A percentile compares a stretch with the other conserved stretches of the same genome.
Conservation (phyloP, 2,329 filamentous ascomycete species). For the Penicillium brasilianum region DNA sequence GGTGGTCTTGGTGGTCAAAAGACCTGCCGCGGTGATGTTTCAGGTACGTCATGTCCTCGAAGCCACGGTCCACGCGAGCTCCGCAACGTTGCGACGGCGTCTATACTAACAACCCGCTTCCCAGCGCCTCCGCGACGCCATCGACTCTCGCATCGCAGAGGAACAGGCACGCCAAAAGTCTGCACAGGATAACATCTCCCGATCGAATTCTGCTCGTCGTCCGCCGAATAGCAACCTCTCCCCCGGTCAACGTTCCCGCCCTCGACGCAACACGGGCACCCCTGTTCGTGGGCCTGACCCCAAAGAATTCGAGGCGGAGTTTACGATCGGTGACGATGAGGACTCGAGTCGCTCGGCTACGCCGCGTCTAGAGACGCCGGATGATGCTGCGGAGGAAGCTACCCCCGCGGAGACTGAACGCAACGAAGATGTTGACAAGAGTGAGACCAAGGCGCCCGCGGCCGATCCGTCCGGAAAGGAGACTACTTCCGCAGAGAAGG, state of each 20-base stretch:
- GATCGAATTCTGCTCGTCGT: slow-evolving; percentile 52
- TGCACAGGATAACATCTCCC: slow-evolving; percentile 49
- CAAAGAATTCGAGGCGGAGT: slow-evolving; percentile 83
- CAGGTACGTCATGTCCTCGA: slow-evolving; percentile 25
- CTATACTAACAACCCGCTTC: slow-evolving; percentile 5
- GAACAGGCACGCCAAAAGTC: slow-evolving; percentile 81
- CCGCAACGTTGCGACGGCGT: neutral
- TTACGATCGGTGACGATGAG: slow-evolving; percentile 84
- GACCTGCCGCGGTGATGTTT: slow-evolving; percentile 34
- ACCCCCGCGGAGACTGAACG: slow-evolving; percentile 24
- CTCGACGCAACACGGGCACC: slow-evolving; percentile 43
- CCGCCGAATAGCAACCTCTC: slow-evolving; percentile 35
- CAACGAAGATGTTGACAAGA: slow-evolving; percentile 28
- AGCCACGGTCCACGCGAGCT: neutral
- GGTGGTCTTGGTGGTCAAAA: slow-evolving; percentile 25
- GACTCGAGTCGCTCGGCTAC: slow-evolving; percentile 66
- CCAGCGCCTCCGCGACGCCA: slow-evolving; percentile 80
- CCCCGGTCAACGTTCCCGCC: slow-evolving; percentile 38
- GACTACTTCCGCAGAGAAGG: slow-evolving; percentile 27
- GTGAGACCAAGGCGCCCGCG: slow-evolving; percentile 6
- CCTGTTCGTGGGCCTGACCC: slow-evolving; percentile 74
- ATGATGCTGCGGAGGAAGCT: slow-evolving; percentile 29
- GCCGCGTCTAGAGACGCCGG: slow-evolving; percentile 56
- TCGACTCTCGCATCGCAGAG: slow-evolving; percentile 86
- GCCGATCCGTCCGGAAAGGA: slow-evolving; percentile 22